Percentiles rank a stretch among this genome's conserved stretches.
Conservation (phyloP, 2,329 filamentous ascomycete species). For the Nigrospora oryzae region DNA sequence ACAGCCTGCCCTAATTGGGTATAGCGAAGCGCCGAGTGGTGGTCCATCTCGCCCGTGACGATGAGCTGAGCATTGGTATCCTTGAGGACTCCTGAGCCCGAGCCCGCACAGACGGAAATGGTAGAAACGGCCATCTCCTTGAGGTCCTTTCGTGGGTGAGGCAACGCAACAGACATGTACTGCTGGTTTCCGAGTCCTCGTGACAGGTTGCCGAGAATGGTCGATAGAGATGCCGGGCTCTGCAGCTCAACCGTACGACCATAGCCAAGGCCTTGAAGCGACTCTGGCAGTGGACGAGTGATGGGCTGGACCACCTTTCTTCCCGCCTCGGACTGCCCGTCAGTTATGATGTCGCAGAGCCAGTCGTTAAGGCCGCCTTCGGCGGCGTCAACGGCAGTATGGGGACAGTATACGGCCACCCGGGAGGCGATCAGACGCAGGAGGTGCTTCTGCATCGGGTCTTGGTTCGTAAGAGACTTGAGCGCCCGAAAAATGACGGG, state of each 20-base stretch:
- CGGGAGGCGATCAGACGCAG: slow-evolving; percentile 75
- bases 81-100: slow-evolving; percentile 69
- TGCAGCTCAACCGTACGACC: slow-evolving; percentile 39
- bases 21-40: slow-evolving; percentile 83
- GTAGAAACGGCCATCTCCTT: slow-evolving; percentile 41
- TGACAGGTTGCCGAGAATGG: slow-evolving; percentile 47
- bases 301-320: slow-evolving; percentile 38
- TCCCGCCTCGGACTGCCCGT: slow-evolving; percentile 23
- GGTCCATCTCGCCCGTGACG: slow-evolving; percentile 87
- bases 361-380: slow-evolving; percentile 83
- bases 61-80: slow-evolving; percentile 66
- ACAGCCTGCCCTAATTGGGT: slow-evolving; percentile 78
- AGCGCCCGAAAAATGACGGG: slow-evolving; percentile 93
- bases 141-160: slow-evolving; percentile 38
- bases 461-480: slow-evolving; percentile 75
- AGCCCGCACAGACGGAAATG: slow-evolving; percentile 85
- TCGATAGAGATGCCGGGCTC: slow-evolving; percentile 26
- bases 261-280: slow-evolving; percentile 41
- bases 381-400: slow-evolving; percentile 88
- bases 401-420: slow-evolving; percentile 91
- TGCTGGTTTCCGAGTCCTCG: slow-evolving; percentile 57
- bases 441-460: slow-evolving; percentile 81
- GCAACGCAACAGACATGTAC: slow-evolving; percentile 40
- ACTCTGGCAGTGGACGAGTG: slow-evolving; percentile 27
- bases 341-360: slow-evolving; percentile 79